Evolutionary conservation across 176 grass and related monocot genomes (phyloP), one percentile per base, ranked within the genome.

Genomic region (Musa acuminata): DNA sequence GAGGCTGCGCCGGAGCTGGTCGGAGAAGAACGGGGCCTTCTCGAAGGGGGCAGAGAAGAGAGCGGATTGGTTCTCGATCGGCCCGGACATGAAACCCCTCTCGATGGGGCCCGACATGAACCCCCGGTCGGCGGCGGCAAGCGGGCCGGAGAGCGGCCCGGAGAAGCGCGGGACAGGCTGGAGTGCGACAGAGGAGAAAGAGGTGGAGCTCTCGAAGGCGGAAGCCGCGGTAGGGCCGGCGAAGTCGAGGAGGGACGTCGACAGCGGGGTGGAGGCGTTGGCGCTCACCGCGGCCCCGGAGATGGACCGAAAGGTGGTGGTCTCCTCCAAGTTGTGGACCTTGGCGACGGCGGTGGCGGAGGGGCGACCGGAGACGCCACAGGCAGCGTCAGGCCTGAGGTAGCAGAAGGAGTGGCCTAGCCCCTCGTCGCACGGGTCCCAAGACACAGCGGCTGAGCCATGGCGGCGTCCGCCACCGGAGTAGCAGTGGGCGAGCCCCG

Each of bases 391-490:
- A 11, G 63, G 63, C 2, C 63, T 16, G 19, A 88, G 75, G 80
- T 93, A 97, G 54, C 83, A 84, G 87, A 93, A 97, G 49, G 94
- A 85, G 77, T 93, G 90, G 24, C 90, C 94, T 14, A 97, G 75
- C 1, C 83, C 87, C 74, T 93, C 90, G 74, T 96, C 92, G 80
- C 77, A 83, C 52, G 87, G 85, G 64, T 96, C 92, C 27, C 81
- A 96, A 85, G 85, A 92, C 83, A 62, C 87, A 85, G n/a, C 82
- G 77, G 11, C 66, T 9, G 13, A 27, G 13, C 14, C 84, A 21
- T 22, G 67, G 19, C 19, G 67, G 71, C 70, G 71, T 60, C 82
- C 11, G 35, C 63, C 21, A 12, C 23, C 63, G 24, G 63, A 25
- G 82, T 85, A 87, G 73, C 90, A 92, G 70, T 21, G 52, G 11